A percentile compares a stretch with the other conserved stretches of the same genome.
These are phyloP conservation scores for Tylopilus subfusipes DNA, from an alignment of 768 basidiomycete species.

Conservation along the genomic window DNA sequence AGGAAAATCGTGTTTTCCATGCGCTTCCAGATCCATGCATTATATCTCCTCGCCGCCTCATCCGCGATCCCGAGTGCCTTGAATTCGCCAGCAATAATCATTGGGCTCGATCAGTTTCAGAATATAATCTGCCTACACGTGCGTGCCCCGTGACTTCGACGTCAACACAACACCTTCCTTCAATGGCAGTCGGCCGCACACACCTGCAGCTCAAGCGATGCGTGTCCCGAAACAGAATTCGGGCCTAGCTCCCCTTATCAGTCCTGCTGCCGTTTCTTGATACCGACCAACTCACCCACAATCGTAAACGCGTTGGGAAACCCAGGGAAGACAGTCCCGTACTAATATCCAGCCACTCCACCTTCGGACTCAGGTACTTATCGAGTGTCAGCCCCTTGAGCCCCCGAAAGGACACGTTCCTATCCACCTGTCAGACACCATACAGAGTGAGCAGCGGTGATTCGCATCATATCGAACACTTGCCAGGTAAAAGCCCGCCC, in stretches of 20 bases:
- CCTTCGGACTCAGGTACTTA: neutral
- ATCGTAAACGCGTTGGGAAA: neutral
- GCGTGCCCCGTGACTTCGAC: slow-evolving; percentile 2
- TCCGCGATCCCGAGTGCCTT: neutral
- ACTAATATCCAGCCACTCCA: neutral
- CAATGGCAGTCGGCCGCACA: neutral
- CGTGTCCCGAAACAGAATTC: neutral
- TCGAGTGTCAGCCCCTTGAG: neutral
- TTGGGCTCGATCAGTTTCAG: slow-evolving; percentile 1
- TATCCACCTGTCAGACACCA: neutral
- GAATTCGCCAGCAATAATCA: neutral
- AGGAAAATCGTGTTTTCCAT: slow-evolving; percentile 30
- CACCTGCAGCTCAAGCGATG: slow-evolving; percentile 3
- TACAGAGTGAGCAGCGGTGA: neutral
- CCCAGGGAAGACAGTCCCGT: neutral
- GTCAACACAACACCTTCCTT: neutral
- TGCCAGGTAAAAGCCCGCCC: too few species aligned
- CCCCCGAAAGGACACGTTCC: neutral
- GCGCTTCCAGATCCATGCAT: slow-evolving; percentile 18
- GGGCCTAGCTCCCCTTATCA: neutral
- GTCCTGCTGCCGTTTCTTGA: neutral
- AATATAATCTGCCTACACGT: neutral
- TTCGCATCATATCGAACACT: neutral
- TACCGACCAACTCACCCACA: neutral
- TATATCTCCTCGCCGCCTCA: neutral